phyloP scores from a whole-genome alignment of 345 rosid species.

The Arabis hirsuta region DNA sequence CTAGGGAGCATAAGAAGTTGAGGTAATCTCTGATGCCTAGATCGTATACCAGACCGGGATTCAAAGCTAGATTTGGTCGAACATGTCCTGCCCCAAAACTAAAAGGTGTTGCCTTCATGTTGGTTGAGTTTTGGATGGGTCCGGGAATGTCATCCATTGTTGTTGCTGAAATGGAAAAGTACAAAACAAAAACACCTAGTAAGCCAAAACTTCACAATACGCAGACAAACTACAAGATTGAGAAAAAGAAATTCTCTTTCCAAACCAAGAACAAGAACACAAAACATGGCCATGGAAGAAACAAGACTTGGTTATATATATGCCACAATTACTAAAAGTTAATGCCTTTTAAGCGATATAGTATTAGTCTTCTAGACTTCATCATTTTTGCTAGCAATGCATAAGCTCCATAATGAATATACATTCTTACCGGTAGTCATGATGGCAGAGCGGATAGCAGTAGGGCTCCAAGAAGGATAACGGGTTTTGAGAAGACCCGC shows the following conservation, averaged over 20 bases:
- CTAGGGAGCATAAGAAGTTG: slow-evolving; percentile 67
- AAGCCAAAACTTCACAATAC: background rate
- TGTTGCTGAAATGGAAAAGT: slow-evolving; percentile 49
- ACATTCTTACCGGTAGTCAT: slow-evolving; percentile 63
- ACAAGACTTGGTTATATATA: background rate
- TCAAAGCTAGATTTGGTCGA: slow-evolving; percentile 74
- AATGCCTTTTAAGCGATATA: background rate
- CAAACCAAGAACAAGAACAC: slow-evolving; percentile 6
- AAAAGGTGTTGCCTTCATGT: slow-evolving; percentile 65
- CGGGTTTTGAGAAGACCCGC: slow-evolving; percentile 77
- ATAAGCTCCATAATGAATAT: background rate
- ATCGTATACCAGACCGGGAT: slow-evolving; percentile 87
- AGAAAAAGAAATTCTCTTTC: background rate
- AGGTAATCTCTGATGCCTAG: slow-evolving; percentile 57
- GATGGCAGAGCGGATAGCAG: slow-evolving; percentile 83
- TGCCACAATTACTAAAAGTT: background rate
- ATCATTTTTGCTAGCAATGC: background rate
- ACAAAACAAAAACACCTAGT: background rate
- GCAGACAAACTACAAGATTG: background rate
- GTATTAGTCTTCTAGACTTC: background rate
- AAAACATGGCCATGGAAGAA: slow-evolving; percentile 9
- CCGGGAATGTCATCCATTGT: slow-evolving; percentile 56
- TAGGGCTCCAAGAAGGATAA: slow-evolving; percentile 80
- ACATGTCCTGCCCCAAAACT: slow-evolving; percentile 83
- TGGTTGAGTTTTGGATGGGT: slow-evolving; percentile 51